Evolutionary conservation across 2,329 filamentous ascomycete genomes (phyloP).

Genomic region (Aspergillus pseudonomiae): DNA sequence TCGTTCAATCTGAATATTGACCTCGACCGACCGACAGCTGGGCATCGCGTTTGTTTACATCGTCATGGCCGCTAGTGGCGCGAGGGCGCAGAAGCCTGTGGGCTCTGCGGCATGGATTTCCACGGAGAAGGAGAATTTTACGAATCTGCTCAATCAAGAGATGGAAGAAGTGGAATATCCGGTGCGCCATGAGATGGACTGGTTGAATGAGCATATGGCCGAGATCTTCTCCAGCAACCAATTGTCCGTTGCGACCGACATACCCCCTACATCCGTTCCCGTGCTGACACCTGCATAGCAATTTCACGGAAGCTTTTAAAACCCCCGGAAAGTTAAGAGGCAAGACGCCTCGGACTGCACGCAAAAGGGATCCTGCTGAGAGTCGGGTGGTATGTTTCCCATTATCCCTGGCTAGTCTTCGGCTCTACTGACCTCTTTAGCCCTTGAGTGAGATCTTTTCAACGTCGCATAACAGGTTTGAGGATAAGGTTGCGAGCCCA

Average conservation of each 20-base stretch:
- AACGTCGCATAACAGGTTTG: constrained; percentile 40
- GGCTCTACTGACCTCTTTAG: constrained; percentile 27
- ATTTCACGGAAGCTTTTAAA: constrained; percentile 94
- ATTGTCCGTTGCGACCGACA: constrained; percentile 64
- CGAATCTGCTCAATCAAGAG: constrained; percentile 76
- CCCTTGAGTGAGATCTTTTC: constrained; percentile 54
- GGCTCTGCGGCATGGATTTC: constrained; percentile 84
- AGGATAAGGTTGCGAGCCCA: constrained; percentile 34
- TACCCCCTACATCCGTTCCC: constrained; percentile 13
- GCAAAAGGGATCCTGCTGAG: constrained; percentile 48
- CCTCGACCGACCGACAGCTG: background rate
- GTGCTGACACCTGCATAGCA: constrained; percentile 59
- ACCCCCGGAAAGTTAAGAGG: constrained; percentile 54
- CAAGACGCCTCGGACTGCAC: constrained; percentile 51
- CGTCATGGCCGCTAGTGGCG: constrained; percentile 40
- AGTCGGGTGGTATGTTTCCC: constrained; percentile 45
- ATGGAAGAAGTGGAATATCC: constrained; percentile 92
- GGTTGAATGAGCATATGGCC: constrained; percentile 98
- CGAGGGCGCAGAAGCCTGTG: constrained; percentile 58
- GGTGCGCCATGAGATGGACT: constrained; percentile 91
- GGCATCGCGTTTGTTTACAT: constrained; percentile 41
- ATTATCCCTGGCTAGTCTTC: background rate
- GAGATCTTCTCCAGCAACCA: constrained; percentile 87
- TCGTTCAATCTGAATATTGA: background rate
- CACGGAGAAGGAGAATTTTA: constrained; percentile 78